These are phyloP conservation scores for Secale cereale DNA, from an alignment of 176 grass and related monocot species.

Conservation along the genomic window DNA sequence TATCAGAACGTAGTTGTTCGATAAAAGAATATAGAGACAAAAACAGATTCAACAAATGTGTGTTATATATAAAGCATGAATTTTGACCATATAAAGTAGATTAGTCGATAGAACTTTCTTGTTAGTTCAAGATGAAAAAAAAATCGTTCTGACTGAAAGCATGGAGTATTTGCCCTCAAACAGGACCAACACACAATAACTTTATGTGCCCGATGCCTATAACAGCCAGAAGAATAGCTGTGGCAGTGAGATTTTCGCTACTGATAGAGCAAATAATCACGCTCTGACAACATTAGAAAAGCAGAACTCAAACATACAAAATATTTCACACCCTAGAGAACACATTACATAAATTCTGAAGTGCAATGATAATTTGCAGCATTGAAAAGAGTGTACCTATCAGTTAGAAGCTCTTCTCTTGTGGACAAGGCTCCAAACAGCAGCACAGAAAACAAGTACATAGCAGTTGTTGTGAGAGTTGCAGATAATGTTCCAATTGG, in stretches of 20 bases:
- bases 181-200: not conserved
- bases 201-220: not conserved
- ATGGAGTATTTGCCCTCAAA: not conserved
- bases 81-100: not conserved
- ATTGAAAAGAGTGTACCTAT: conserved; percentile 57
- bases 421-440: conserved; percentile 92
- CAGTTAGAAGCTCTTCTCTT: conserved; percentile 90
- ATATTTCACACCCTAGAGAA: not conserved
- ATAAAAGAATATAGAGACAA: conserved; percentile 7
- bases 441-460: conserved; percentile 85
- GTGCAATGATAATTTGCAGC: not conserved
- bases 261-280: not conserved
- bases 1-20: not conserved
- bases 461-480: conserved; percentile 73
- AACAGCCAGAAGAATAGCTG: not conserved
- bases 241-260: not conserved
- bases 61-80: not conserved
- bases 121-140: conserved; percentile 13
- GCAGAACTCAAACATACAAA: conserved; percentile 1
- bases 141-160: not conserved
- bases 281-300: not conserved
- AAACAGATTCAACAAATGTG: not conserved
- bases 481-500: conserved; percentile 88
- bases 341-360: conserved; percentile 4
- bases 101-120: not conserved